Conservation (phyloP, 345 rosid species). For the Zanthoxylum bungeanum region DNA sequence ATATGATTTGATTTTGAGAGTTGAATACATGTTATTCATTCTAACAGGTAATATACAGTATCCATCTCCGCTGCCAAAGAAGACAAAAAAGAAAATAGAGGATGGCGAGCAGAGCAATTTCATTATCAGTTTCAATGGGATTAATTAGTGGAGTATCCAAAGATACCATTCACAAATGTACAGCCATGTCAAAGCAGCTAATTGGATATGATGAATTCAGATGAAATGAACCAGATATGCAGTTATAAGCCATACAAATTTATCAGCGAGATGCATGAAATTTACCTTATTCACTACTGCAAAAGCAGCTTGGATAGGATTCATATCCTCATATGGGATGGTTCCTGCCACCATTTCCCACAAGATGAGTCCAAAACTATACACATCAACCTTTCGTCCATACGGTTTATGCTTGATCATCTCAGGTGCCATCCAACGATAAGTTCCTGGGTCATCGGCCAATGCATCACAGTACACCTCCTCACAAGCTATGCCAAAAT, state of each 20-base stretch:
- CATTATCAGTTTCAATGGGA: background rate
- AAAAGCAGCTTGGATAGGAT: conserved; percentile 99
- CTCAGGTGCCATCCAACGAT: conserved; percentile 99
- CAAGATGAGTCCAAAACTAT: conserved; percentile 89
- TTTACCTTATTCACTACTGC: conserved; percentile 93
- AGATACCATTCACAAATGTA: background rate
- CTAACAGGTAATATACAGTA: background rate
- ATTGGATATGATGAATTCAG: background rate
- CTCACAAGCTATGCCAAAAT: conserved; percentile 98
- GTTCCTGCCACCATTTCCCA: conserved; percentile 98
- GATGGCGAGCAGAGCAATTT: background rate
- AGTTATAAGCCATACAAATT: background rate
- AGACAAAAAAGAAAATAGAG: background rate
- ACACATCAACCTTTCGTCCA: conserved; percentile 85
- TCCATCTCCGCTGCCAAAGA: background rate
- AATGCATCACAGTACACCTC: conserved; percentile 71
- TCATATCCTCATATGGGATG: conserved; percentile 95
- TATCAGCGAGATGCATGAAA: background rate
- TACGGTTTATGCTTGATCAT: conserved; percentile 90
- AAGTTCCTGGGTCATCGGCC: conserved; percentile 98
- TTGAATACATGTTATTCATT: background rate
- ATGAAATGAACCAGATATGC: background rate
- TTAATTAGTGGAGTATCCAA: background rate
- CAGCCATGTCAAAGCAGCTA: background rate
- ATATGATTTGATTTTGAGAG: background rate